Evolutionary conservation across 495 filamentous ascomycete genomes (phyloP), one percentile per base, ranked within the genome.

Genomic region (Penicillium alfredii): DNA sequence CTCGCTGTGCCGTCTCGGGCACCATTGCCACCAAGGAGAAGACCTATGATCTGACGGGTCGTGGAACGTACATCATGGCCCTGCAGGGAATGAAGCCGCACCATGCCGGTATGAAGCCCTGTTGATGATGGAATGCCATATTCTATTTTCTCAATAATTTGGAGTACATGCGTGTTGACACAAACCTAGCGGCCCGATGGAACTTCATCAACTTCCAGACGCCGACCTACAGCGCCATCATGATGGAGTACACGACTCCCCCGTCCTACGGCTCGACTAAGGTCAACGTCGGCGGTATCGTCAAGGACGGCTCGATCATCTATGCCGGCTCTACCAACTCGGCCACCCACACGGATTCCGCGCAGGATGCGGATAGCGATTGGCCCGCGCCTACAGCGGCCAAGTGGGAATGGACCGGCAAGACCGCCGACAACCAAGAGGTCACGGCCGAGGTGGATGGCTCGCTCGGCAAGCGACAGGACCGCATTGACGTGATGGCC

Each of bases 51-150:
- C 78, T 93, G 58, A 81, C 75, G 36, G 92, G 92, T 26, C 75
- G 67, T 42, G 88, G 77, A 15, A 63, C 93, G 44, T 85, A 88
- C 60, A 68, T 78, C 45, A 80, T 87, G 58, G 88, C 86, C 20
- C 68, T 97, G 24, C 92, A 98, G 60, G 92, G 88, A 46, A 97
- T 97, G 93, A 98, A 97, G 71, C 92, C 92, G 9, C 92, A 98
- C 58, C 93, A 97, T 63, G 88, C 88, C 25, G 81, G 81, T 84
- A 73, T 40, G 67, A 48, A 19, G n/a, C 11, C 35, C 25, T 17
- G 18, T n/a, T n/a, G n/a, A n/a, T n/a, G n/a, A n/a, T n/a, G n/a
- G n/a, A n/a, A n/a, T n/a, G n/a, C n/a, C n/a, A n/a, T n/a, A n/a
- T n/a, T n/a, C n/a, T n/a, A n/a, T n/a, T n/a, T n/a, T n/a, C n/a